These are phyloP conservation scores for Talaromyces sp. DNA, from an alignment of 2,329 filamentous ascomycete species.

Conservation along the genomic window DNA sequence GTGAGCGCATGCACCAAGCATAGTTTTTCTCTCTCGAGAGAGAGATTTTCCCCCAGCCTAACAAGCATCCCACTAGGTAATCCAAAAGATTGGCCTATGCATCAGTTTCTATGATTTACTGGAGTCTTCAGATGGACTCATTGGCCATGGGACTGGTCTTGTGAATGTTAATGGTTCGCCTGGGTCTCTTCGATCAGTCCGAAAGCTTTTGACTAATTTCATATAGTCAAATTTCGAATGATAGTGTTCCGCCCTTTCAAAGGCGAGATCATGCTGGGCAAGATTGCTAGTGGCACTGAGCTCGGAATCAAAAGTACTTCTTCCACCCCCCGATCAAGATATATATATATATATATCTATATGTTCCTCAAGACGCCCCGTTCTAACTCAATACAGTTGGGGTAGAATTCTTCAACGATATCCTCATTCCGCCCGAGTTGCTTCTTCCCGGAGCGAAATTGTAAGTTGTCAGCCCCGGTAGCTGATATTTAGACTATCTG, in stretches of 20 bases:
- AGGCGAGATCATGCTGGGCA: conserved; percentile 84
- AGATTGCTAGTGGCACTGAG: conserved; percentile 73
- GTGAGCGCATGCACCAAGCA: conserved; percentile 42
- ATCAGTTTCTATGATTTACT: conserved; percentile 91
- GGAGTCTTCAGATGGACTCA: conserved; percentile 86
- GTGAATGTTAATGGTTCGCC: conserved; percentile 86
- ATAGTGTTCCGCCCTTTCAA: conserved; percentile 96
- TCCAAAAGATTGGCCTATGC: conserved; percentile 92
- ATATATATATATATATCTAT: not conserved
- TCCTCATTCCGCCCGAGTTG: conserved; percentile 74
- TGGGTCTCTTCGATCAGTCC: not conserved
- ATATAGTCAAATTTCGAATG: conserved; percentile 82
- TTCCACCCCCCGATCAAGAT: no score
- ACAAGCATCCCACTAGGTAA: conserved; percentile 57
- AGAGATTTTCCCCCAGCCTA: not conserved
- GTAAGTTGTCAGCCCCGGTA: conserved; percentile 53
- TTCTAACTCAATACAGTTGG: conserved; percentile 59
- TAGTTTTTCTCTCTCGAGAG: not conserved
- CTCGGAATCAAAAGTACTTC: conserved; percentile 72
- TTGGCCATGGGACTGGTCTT: conserved; percentile 87
- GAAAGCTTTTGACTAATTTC: conserved; percentile 5
- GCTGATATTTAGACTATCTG: no score
- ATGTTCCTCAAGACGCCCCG: no score
- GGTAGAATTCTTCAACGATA: conserved; percentile 92
- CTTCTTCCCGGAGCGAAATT: conserved; percentile 77